Evolutionary conservation across 371 early-diverging fungal genomes (phyloP).

Genomic region (Mortierella sp.): DNA sequence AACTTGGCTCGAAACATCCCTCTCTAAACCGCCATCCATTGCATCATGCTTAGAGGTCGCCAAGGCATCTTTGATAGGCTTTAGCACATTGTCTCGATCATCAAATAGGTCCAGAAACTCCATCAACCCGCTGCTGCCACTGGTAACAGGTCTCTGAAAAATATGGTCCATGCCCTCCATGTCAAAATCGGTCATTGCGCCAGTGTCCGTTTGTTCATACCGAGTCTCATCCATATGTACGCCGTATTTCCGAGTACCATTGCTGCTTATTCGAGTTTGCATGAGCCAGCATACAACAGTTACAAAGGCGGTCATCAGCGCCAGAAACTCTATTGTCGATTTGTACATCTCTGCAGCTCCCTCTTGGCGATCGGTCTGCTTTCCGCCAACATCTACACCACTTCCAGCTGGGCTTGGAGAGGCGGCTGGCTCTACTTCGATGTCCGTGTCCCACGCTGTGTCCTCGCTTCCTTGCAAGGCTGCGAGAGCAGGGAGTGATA

Average conservation of each 20-base stretch:
- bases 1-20: constrained; percentile 14
- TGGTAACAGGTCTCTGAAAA: background rate
- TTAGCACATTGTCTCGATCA: constrained; percentile 38
- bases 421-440: too few species aligned
- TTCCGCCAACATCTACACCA: background rate
- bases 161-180: background rate
- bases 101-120: constrained; percentile 30
- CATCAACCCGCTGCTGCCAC: background rate
- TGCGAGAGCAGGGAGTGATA: too few species aligned
- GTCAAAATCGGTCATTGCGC: background rate
- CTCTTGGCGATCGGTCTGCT: background rate
- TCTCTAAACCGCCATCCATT: background rate
- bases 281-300: constrained; percentile 47
- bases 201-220: too few species aligned
- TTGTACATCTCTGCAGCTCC: constrained; percentile 17
- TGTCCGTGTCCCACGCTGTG: too few species aligned
- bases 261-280: constrained; percentile 15
- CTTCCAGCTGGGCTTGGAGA: too few species aligned
- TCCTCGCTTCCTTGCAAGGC: too few species aligned
- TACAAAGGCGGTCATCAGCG: constrained; percentile 48
- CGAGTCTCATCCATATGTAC: background rate
- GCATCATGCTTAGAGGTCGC: background rate
- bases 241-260: background rate
- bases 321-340: constrained; percentile 44
- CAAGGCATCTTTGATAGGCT: constrained; percentile 38